These are phyloP conservation scores for Mucuna pruriens DNA, from an alignment of 306 rosid genomes.

Conservation along the genomic window DNA sequence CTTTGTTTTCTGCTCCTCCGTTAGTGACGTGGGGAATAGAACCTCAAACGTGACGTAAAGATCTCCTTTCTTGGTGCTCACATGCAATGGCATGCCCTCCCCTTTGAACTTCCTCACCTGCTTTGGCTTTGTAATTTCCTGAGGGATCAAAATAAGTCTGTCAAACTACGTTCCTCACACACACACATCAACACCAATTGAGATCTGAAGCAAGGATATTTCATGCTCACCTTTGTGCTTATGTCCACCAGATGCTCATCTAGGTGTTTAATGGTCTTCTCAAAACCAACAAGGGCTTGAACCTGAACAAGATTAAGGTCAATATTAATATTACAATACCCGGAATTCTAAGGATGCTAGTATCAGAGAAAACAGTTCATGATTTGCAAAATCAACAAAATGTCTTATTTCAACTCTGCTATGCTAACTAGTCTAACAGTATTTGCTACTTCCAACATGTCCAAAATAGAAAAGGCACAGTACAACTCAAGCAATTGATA, in stretches of 20 bases:
- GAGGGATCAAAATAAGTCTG: slow-evolving; percentile 33
- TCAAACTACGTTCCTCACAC: slow-evolving; percentile 30
- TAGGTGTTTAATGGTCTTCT: slow-evolving; percentile 83
- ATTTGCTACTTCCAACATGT: background rate
- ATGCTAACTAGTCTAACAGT: background rate
- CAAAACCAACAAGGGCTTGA: slow-evolving; percentile 97
- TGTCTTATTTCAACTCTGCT: slow-evolving; percentile 8
- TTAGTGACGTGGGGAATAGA: slow-evolving; percentile 79
- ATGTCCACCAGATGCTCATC: slow-evolving; percentile 89
- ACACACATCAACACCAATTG: background rate
- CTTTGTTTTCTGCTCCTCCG: slow-evolving; percentile 81
- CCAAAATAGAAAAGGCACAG: background rate
- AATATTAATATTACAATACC: slow-evolving; percentile 27
- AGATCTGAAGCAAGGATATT: slow-evolving; percentile 17
- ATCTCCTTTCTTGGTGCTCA: slow-evolving; percentile 90
- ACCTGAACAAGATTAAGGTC: slow-evolving; percentile 58
- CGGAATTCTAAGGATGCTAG: background rate
- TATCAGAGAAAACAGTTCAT: background rate
- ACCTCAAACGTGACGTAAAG: slow-evolving; percentile 85
- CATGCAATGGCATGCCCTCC: slow-evolving; percentile 94
- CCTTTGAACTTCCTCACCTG: slow-evolving; percentile 93
- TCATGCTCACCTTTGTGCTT: slow-evolving; percentile 75
- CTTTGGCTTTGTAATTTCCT: slow-evolving; percentile 93
- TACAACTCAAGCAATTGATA: slow-evolving; percentile 13
- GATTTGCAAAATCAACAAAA: slow-evolving; percentile 12